Evolutionary conservation across 176 grass and related monocot species (phyloP).

Genomic region (Echinochloa phyllopogon): DNA sequence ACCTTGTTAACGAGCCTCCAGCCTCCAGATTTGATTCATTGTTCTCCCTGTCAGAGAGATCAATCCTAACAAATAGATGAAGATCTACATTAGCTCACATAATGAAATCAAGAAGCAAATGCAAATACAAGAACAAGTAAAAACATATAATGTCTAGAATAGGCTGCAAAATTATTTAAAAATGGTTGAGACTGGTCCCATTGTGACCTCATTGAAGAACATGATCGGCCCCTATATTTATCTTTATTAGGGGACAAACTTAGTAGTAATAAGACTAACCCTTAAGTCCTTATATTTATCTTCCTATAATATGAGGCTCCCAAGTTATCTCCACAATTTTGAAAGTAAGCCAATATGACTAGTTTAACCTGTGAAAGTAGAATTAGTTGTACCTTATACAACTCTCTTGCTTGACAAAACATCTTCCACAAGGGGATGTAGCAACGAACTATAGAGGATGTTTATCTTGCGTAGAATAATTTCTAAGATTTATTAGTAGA

Average conservation of each 20-base stretch:
- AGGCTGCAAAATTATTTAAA: background rate
- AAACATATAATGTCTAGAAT: background rate
- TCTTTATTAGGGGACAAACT: background rate
- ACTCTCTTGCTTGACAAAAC: conserved; percentile 13
- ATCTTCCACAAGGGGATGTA: conserved; percentile 11
- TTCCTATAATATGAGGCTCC: conserved; percentile 9
- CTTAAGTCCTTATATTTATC: background rate
- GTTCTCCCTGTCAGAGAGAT: conserved; percentile 43
- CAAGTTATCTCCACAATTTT: background rate
- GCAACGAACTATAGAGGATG: background rate
- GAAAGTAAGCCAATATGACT: background rate
- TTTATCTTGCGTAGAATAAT: conserved; percentile 3
- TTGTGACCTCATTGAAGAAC: background rate
- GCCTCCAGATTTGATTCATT: conserved; percentile 27
- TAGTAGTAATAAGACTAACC: background rate
- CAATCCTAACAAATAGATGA: conserved; percentile 46
- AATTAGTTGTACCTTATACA: conserved; percentile 24
- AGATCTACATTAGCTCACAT: conserved; percentile 13
- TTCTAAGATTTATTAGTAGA: background rate
- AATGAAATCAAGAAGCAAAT: conserved; percentile 7
- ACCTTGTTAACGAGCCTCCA: conserved; percentile 38
- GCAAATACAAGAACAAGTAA: background rate
- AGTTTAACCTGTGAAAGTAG: background rate
- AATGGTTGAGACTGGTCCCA: background rate
- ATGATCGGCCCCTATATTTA: background rate